These are phyloP conservation scores for Cladosporium sp. DNA, from an alignment of 2,329 filamentous ascomycete genomes.

Conservation along the genomic window DNA sequence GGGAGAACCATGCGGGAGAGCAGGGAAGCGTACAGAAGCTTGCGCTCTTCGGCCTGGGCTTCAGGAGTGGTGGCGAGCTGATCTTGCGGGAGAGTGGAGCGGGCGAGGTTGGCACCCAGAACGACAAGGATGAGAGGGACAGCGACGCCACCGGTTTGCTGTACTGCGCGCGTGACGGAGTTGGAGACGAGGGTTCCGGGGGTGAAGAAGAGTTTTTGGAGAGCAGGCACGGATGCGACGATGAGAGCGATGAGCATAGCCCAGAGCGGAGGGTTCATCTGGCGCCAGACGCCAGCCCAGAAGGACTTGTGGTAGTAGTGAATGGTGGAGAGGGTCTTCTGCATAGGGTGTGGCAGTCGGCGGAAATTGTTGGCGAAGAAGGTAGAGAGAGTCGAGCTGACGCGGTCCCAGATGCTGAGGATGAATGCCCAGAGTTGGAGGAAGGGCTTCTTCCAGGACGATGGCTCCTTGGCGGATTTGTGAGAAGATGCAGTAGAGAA, in stretches of 20 bases:
- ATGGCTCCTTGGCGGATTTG: constrained; percentile 20
- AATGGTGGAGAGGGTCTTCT: constrained; percentile 44
- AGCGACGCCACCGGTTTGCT: constrained; percentile 81
- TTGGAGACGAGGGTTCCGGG: constrained; percentile 87
- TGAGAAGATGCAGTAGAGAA: constrained; percentile 24
- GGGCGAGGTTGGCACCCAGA: constrained; percentile 86
- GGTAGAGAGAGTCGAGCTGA: constrained; percentile 23
- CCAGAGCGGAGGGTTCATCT: constrained; percentile 98
- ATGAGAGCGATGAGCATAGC: constrained; percentile 90
- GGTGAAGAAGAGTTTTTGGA: constrained; percentile 83
- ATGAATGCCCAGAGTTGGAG: constrained; percentile 20
- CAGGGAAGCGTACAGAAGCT: constrained; percentile 78
- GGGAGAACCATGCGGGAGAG: constrained; percentile 89
- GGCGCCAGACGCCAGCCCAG: constrained; percentile 70
- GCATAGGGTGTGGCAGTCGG: constrained; percentile 49
- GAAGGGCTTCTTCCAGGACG: constrained; percentile 9
- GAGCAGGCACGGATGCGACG: constrained; percentile 76
- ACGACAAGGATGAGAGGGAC: constrained; percentile 95
- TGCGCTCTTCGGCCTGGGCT: constrained; percentile 63
- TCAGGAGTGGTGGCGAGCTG: constrained; percentile 62
- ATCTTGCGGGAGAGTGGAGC: constrained; percentile 74
- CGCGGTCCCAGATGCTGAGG: constrained; percentile 21
- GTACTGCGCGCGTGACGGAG: constrained; percentile 82
- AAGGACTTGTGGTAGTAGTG: constrained; percentile 47
- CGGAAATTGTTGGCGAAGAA: constrained; percentile 39